phyloP scores from a whole-genome alignment of 129 eudicot genomes.

The Rutidosis leptorrhynchoides region DNA sequence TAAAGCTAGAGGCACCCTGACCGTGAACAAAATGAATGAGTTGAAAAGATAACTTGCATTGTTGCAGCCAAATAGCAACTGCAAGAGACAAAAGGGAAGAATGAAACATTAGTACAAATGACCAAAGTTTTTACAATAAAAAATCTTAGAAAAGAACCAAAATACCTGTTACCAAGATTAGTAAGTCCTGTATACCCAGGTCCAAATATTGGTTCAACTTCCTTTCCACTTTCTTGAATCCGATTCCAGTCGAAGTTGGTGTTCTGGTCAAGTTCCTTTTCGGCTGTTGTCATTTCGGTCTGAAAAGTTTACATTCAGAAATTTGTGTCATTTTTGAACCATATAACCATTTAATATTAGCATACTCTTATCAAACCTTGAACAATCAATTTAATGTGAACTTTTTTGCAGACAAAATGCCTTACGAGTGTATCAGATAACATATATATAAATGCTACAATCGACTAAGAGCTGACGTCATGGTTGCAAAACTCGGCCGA shows the following conservation, averaged over 20 bases:
- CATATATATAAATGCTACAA: neutral
- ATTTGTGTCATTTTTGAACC: neutral
- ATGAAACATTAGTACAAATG: slow-evolving; percentile 16
- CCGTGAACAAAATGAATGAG: slow-evolving; percentile 72
- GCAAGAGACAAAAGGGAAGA: slow-evolving; percentile 25
- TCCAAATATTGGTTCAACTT: slow-evolving; percentile 75
- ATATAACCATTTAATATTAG: slow-evolving; percentile 5
- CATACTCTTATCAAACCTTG: neutral
- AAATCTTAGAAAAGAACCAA: neutral
- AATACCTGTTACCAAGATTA: slow-evolving; percentile 94
- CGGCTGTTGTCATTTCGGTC: slow-evolving; percentile 99
- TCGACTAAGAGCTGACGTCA: neutral
- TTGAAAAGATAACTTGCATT: slow-evolving; percentile 88
- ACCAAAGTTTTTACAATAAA: neutral
- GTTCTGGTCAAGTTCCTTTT: slow-evolving; percentile 94
- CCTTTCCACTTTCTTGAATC: slow-evolving; percentile 93
- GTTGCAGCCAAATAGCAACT: slow-evolving; percentile 98
- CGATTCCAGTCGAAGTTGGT: slow-evolving; percentile 96
- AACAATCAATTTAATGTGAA: neutral
- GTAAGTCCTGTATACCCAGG: slow-evolving; percentile 95
- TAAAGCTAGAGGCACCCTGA: slow-evolving; percentile 28
- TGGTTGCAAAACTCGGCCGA: too few species aligned
- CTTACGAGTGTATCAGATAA: neutral
- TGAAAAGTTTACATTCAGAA: slow-evolving; percentile 24
- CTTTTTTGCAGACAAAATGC: neutral